Percentiles rank a stretch among this genome's conserved stretches.
phyloP scores from a whole-genome alignment of 129 eudicot species.

The Apium graveolens region DNA sequence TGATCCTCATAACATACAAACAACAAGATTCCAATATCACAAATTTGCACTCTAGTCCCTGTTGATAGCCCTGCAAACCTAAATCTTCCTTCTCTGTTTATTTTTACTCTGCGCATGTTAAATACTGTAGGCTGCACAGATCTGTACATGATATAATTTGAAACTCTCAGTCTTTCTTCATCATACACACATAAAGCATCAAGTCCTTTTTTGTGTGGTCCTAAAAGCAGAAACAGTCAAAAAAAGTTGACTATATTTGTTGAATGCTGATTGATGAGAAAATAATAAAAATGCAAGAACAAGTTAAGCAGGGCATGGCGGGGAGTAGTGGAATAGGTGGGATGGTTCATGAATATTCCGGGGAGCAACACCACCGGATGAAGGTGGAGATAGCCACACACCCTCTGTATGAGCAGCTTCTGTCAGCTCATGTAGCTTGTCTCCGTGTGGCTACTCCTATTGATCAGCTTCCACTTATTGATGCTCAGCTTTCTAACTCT shows the following conservation, averaged over 20 bases:
- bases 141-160: constrained; percentile 41
- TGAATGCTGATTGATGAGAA: neutral
- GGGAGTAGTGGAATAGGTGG: constrained; percentile 28
- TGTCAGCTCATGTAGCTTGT: constrained; percentile 77
- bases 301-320: constrained; percentile 47
- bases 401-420: constrained; percentile 81
- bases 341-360: constrained; percentile 32
- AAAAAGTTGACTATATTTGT: neutral
- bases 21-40: neutral
- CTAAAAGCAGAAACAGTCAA: constrained; percentile 20
- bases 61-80: neutral
- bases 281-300: constrained; percentile 52
- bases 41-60: neutral
- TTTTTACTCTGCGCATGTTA: constrained; percentile 39
- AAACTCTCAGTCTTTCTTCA: constrained; percentile 13
- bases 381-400: constrained; percentile 87
- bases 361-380: constrained; percentile 41
- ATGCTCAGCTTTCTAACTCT: constrained; percentile 69
- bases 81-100: neutral
- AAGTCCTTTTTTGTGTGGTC: constrained; percentile 41
- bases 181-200: neutral
- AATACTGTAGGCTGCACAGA: constrained; percentile 38
- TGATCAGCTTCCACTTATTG: constrained; percentile 82
- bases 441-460: constrained; percentile 87
- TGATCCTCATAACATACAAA: neutral